Base-by-base conservation (phyloP, 345 rosid species). In the Aurinia saxatilis region DNA sequence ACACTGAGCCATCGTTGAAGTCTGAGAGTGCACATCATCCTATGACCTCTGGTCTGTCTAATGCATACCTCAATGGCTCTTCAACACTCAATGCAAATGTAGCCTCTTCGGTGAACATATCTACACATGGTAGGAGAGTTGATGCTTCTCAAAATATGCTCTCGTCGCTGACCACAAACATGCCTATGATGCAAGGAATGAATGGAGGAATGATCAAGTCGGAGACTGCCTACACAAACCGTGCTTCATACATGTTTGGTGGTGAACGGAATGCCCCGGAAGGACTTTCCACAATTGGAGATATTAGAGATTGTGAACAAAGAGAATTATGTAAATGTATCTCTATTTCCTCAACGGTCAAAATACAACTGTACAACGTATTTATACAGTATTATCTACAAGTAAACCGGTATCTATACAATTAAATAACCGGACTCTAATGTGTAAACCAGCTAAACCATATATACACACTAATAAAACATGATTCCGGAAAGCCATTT, bases 141-240 rank as follows among this genome's bases (percentile, higher is more conserved):
- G 88, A 85, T 79, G 71, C 79, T 33, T 70, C 79, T 27, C 63
- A 79, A 19, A 80, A 65, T 75, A 76, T 89, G 80, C 72, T 87
- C 69, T 73, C 91, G 60, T 75, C 81, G 7, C 97, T 85, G 68
- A 71, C 70, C 75, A 71, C 91, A 66, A 87, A 78, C 74, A 75
- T 86, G 68, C 84, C 79, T 60, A 70, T 93, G 72, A 79, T 85
- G 75, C 90, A 79, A 55, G 96, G 87, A 72, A 68, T 90, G 49
- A 90, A 90, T 77, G 91, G n/a, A 53, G 90, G 85, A 18, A 78
- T 90, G 74, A 75, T 90, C 54, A 90, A 88, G 78, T 73, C 95
- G 14, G 96, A 90, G 74, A 68, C 80, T 60, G 88, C 87, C 69
- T 86, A 67, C 82, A 33, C 87, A 38, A 88, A 81, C 46, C 75